These are phyloP conservation scores for Pseudogymnoascus sp. DNA, from an alignment of 2,329 filamentous ascomycete genomes.

Conservation along the genomic window DNA sequence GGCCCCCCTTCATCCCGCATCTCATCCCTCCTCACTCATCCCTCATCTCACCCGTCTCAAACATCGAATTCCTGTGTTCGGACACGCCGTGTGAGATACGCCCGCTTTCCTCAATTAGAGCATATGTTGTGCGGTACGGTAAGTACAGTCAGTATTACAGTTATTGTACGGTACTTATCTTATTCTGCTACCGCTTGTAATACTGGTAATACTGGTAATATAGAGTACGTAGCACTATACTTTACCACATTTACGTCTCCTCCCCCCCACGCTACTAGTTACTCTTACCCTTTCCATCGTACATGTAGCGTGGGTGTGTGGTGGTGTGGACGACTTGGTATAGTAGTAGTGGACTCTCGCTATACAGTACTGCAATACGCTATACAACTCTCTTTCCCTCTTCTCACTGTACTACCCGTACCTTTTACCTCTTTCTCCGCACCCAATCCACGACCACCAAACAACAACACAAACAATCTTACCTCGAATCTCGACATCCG, in stretches of 20 bases:
- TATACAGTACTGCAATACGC: neutral
- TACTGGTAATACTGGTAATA: too few relatives aligned
- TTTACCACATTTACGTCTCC: neutral
- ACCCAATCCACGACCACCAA: constrained; percentile 7
- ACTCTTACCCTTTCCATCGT: constrained; percentile 5
- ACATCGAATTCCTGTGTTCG: neutral
- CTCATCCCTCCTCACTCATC: neutral
- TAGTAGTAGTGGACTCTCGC: neutral
- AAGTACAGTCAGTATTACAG: neutral
- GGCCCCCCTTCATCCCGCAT: neutral
- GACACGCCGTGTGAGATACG: neutral
- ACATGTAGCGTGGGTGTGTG: neutral
- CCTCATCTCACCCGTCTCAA: constrained; percentile 4
- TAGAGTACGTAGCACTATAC: neutral
- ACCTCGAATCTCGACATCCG: neutral
- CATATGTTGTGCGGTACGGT: neutral
- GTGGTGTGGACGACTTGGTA: neutral
- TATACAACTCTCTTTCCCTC: neutral
- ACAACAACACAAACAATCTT: constrained; percentile 8
- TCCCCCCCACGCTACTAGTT: neutral
- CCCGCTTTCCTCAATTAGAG: neutral
- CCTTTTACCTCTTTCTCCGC: neutral
- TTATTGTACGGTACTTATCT: neutral
- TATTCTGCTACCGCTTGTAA: neutral
- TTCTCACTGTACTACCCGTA: neutral